A percentile compares a stretch with the other conserved stretches of the same genome.
These are phyloP conservation scores for Pseudonitzschia pungens DNA, from an alignment of 108 stramenopile genomes.

Conservation along the genomic window DNA sequence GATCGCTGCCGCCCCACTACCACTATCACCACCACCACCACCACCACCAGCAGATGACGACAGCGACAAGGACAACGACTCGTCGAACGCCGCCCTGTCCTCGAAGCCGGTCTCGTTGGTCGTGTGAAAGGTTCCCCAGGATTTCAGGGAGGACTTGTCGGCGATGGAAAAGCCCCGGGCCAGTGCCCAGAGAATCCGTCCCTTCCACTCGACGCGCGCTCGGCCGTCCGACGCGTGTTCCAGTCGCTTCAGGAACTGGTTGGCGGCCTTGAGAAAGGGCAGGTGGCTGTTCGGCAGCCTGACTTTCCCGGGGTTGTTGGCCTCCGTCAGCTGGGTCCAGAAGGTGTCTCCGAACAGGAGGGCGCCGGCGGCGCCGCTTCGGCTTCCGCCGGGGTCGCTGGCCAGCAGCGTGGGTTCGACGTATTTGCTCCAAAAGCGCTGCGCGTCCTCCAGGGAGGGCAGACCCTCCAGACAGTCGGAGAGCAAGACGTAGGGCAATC, in stretches of 20 bases:
- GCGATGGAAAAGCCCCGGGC: conserved; percentile 66
- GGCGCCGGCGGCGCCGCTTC: no score
- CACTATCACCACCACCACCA: no score
- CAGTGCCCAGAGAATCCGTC: conserved; percentile 57
- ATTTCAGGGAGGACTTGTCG: conserved; percentile 71
- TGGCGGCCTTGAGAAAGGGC: conserved; percentile 58
- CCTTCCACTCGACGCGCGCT: conserved; percentile 50
- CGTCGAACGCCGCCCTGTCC: conserved; percentile 21
- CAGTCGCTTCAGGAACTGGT: conserved; percentile 49
- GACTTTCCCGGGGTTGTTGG: conserved; percentile 20
- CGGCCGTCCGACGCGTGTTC: conserved; percentile 23
- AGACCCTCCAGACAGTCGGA: conserved; percentile 65
- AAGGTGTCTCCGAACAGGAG: conserved; percentile 37
- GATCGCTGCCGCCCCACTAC: no score
- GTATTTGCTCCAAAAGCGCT: conserved; percentile 48
- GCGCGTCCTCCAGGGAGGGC: conserved; percentile 24
- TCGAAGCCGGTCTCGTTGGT: conserved; percentile 32
- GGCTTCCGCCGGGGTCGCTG: no score
- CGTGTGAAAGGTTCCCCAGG: conserved; percentile 64
- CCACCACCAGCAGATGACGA: no score
- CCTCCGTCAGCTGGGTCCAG: conserved; percentile 25
- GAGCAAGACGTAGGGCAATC: conserved; percentile 60
- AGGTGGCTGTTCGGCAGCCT: conserved; percentile 36
- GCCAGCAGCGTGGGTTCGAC: conserved; percentile 32
- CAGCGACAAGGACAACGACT: neutral